Base-by-base conservation (phyloP, 108 stramenopile genomes). In the Schizochytrium sp. region DNA sequence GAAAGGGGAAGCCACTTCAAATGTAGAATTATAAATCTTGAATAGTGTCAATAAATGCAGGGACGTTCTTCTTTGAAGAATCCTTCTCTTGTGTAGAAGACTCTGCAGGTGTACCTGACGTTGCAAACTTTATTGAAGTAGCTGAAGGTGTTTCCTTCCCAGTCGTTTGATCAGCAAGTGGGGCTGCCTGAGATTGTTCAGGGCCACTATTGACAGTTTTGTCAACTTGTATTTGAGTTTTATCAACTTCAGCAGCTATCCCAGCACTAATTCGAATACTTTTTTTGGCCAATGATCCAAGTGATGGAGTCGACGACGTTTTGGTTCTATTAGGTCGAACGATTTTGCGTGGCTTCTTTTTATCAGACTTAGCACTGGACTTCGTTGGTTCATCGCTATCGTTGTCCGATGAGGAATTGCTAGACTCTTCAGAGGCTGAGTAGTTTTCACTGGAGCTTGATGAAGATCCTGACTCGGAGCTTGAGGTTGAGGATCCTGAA, bases 211-310 rank as follows among this genome's bases (percentile, higher is more conserved):
- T n/a, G 28, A n/a, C 1, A 60, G 1, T n/a, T n/a, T n/a, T 60
- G 59, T 60, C 59, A 1, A 60, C 59, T 17, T n/a, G 59, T n/a
- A n/a, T 60, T 60, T n/a, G 59, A n/a, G 19, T 60, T 60, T 60
- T 60, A n/a, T 1, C 28, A 17, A 60, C 59, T n/a, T n/a, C 17
- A 1, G 28, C 58, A 59, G 15, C 58, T 59, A 19, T 59, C 58
- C 58, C 19, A 15, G 15, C 19, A 17, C 17, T 15, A n/a, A n/a
- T 60, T 60, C 2, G 17, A 17, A n/a, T 60, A 60, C 2, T 60
- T 60, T 60, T 60, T n/a, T 60, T 60, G 59, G 59, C 59, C 28
- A n/a, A 60, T n/a, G 59, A 60, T 60, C 28, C 59, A 58, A 58
- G 57, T 15, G 57, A 10, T 58, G 57, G 57, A 10, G 13, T 58